Conservation (phyloP, 2,329 filamentous ascomycete genomes). For the Fusarium sp. region DNA sequence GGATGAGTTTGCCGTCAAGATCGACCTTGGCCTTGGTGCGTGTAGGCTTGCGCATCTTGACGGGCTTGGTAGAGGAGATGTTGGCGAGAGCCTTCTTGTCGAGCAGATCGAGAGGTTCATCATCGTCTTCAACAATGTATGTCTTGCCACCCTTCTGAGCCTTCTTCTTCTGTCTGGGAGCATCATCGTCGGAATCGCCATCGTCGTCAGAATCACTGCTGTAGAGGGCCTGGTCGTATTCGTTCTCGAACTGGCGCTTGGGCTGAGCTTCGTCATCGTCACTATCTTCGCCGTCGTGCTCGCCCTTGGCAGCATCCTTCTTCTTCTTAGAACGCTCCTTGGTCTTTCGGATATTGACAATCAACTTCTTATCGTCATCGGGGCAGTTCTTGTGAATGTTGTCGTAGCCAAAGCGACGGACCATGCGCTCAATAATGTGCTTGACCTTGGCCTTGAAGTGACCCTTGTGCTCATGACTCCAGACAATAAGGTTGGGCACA, state of each 20-base stretch:
- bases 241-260: constrained; percentile 82
- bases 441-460: constrained; percentile 98
- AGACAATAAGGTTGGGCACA: constrained; percentile 91
- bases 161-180: constrained; percentile 64
- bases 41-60: constrained; percentile 70
- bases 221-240: constrained; percentile 96
- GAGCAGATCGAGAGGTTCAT: constrained; percentile 94
- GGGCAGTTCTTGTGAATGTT: constrained; percentile 84
- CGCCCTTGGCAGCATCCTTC: constrained; percentile 76
- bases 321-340: constrained; percentile 92
- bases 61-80: constrained; percentile 91
- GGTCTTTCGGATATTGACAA: constrained; percentile 94
- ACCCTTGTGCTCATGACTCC: constrained; percentile 98
- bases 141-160: constrained; percentile 74
- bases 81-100: constrained; percentile 90
- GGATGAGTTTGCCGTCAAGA: constrained; percentile 83
- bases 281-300: constrained; percentile 69
- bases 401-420: constrained; percentile 89
- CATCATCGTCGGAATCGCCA: constrained; percentile 68
- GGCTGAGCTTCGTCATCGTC: constrained; percentile 64
- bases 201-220: constrained; percentile 76
- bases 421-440: constrained; percentile 95
- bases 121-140: constrained; percentile 94
- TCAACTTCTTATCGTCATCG: constrained; percentile 87
- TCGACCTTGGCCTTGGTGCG: constrained; percentile 76